Evolutionary conservation across 345 rosid genomes (phyloP), one percentile per base, ranked within the genome.

Genomic region (Aurinia saxatilis): DNA sequence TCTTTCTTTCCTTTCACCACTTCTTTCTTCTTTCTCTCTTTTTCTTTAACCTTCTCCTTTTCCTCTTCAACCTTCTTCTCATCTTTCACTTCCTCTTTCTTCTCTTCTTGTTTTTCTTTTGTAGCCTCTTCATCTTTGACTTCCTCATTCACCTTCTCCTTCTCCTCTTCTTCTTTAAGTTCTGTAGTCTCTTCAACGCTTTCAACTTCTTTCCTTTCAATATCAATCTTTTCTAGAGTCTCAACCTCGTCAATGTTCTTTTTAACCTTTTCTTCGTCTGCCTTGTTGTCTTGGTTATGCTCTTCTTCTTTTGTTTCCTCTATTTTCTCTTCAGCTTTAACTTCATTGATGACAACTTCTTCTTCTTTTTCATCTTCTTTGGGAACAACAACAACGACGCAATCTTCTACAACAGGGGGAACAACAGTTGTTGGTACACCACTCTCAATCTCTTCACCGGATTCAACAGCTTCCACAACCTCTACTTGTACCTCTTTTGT

Each of bases 1-100:
- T 80, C 96, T 61, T 80, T 91, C 78, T 78, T 91, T 67, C 69
- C 78, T 50, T 70, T 70, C 60, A 39, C 57, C 2, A 40, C 72
- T 50, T 57, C 73, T 30, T n/a, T 46, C 65, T 69, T 73, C 33
- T 60, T 63, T 60, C 16, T 45, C 74, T 56, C 53, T 25, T 41
- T 33, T 41, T 42, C 57, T 48, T 45, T 65, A 30, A 10, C 41
- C 16, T 36, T 37, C 8, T 38, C 46, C 21, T 40, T 58, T 29
- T 54, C 29, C 10, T 21, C 48, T n/a, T n/a, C n/a, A n/a, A n/a
- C n/a, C 11, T 47, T 6, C 6, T 19, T 55, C 35, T 50, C 40
- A n/a, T n/a, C n/a, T n/a, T n/a, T n/a, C n/a, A n/a, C n/a, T n/a
- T n/a, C n/a, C n/a, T n/a, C n/a, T n/a, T n/a, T n/a, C 63, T 76